These are phyloP conservation scores for Starmerella scarabaei DNA, from an alignment of 805 yeast species.

Conservation along the genomic window DNA sequence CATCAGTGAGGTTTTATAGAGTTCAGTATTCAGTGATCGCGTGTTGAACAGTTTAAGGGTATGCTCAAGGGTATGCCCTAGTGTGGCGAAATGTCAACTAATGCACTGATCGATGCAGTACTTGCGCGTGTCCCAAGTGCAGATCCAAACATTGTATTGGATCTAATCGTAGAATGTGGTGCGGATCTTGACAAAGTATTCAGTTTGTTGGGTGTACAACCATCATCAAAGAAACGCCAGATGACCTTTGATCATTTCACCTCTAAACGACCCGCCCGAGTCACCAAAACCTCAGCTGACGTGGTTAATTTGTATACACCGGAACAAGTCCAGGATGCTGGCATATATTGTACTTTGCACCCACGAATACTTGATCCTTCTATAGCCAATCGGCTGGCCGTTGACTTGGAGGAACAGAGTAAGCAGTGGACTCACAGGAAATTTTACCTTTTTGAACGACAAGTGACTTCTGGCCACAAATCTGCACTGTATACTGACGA, in stretches of 20 bases:
- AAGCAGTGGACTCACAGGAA: slow-evolving; percentile 32
- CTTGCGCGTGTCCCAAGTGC: slow-evolving; percentile 33
- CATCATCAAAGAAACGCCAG: slow-evolving; percentile 11
- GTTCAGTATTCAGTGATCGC: not conserved
- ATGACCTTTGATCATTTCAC: slow-evolving; percentile 12
- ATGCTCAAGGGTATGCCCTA: too few species aligned
- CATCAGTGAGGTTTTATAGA: not conserved
- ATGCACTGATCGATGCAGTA: slow-evolving; percentile 17
- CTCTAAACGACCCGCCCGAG: slow-evolving; percentile 6
- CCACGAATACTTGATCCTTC: slow-evolving; percentile 40
- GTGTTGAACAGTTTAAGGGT: not conserved
- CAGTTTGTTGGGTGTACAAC: slow-evolving; percentile 28
- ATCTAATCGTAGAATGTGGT: slow-evolving; percentile 40
- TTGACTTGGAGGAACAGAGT: slow-evolving; percentile 33
- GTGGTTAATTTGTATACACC: slow-evolving; percentile 34
- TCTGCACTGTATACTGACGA: slow-evolving; percentile 31
- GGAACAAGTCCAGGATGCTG: slow-evolving; percentile 34
- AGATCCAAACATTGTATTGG: slow-evolving; percentile 34
- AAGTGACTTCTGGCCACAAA: slow-evolving; percentile 46
- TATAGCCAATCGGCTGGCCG: slow-evolving; percentile 36
- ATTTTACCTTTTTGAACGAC: slow-evolving; percentile 52
- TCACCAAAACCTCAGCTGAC: slow-evolving; percentile 5
- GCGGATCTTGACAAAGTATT: slow-evolving; percentile 39
- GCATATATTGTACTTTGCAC: slow-evolving; percentile 39
- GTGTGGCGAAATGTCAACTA: slow-evolving; percentile 21